These are phyloP conservation scores for Batkoa obscura DNA, from an alignment of 371 early-diverging fungal species.

Conservation along the genomic window DNA sequence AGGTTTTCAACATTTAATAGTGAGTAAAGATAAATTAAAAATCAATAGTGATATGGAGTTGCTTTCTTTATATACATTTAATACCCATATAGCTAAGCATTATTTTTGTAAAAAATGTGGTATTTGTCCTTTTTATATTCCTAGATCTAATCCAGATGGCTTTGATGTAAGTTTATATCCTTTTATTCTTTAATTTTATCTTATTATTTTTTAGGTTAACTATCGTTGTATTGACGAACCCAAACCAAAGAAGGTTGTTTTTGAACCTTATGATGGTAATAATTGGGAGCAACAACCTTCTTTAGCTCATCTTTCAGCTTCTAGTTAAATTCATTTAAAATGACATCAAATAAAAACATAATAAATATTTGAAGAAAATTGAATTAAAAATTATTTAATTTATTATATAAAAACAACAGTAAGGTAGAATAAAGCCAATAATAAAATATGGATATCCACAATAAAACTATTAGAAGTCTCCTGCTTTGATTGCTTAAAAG, in stretches of 20 bases:
- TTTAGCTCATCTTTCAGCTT: conserved; percentile 8
- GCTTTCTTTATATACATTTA: conserved; percentile 16
- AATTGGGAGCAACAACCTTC: conserved; percentile 14
- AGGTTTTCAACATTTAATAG: conserved; percentile 15
- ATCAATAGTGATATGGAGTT: conserved; percentile 6
- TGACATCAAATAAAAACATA: too few species aligned
- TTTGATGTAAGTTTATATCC: neutral
- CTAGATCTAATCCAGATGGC: conserved; percentile 21
- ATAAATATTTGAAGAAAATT: too few species aligned
- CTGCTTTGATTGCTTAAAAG: too few species aligned
- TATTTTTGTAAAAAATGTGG: conserved; percentile 21
- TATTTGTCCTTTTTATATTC: conserved; percentile 16
- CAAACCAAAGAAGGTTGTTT: conserved; percentile 7
- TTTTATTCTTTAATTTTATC: neutral
- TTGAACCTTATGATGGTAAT: conserved; percentile 12
- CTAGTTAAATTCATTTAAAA: too few species aligned
- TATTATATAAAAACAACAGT: too few species aligned
- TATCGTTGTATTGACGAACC: conserved; percentile 13
- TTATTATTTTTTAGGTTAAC: conserved; percentile 8
- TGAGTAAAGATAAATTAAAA: conserved; percentile 9
- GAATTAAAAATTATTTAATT: too few species aligned
- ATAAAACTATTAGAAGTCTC: too few species aligned
- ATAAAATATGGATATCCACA: too few species aligned
- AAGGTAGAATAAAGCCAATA: too few species aligned
- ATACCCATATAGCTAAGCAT: conserved; percentile 17